These are phyloP conservation scores for Phanerodontia chrysosporium DNA, from an alignment of 768 basidiomycete species.

Conservation along the genomic window DNA sequence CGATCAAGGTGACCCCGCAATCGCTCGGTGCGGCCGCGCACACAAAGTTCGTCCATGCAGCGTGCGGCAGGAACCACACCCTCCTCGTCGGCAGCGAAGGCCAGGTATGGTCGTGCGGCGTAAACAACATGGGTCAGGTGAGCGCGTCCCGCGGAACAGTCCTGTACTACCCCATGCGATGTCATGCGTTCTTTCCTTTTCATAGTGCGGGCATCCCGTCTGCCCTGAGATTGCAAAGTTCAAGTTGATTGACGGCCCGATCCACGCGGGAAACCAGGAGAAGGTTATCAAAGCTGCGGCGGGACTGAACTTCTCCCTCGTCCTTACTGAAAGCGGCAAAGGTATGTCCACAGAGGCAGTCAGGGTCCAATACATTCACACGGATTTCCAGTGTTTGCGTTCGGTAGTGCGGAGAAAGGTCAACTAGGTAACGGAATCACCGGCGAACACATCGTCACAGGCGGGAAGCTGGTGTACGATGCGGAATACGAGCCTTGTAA, in stretches of 20 bases:
- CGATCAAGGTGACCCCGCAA: constrained; percentile 52
- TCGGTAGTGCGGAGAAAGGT: constrained; percentile 90
- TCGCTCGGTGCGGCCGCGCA: constrained; percentile 58
- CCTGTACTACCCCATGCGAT: neutral
- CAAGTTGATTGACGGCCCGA: constrained; percentile 55
- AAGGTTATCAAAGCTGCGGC: constrained; percentile 70
- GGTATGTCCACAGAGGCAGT: constrained; percentile 36
- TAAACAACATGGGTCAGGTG: constrained; percentile 81
- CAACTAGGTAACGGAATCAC: constrained; percentile 92
- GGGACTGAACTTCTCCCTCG: constrained; percentile 79
- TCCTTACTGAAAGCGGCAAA: constrained; percentile 80
- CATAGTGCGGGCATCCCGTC: constrained; percentile 66
- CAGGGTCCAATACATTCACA: neutral
- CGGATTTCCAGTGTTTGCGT: constrained; percentile 62
- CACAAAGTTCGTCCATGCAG: constrained; percentile 67
- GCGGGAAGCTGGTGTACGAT: constrained; percentile 82
- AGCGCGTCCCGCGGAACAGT: neutral
- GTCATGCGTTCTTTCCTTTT: neutral
- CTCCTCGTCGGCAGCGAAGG: constrained; percentile 81
- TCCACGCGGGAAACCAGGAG: constrained; percentile 52
- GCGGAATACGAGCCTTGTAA: constrained; percentile 66
- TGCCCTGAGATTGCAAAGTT: constrained; percentile 66
- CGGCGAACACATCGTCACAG: constrained; percentile 85
- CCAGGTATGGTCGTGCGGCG: constrained; percentile 78
- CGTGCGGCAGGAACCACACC: constrained; percentile 79